Conservation (phyloP, 495 filamentous ascomycete genomes). For the Neurospora africana region DNA sequence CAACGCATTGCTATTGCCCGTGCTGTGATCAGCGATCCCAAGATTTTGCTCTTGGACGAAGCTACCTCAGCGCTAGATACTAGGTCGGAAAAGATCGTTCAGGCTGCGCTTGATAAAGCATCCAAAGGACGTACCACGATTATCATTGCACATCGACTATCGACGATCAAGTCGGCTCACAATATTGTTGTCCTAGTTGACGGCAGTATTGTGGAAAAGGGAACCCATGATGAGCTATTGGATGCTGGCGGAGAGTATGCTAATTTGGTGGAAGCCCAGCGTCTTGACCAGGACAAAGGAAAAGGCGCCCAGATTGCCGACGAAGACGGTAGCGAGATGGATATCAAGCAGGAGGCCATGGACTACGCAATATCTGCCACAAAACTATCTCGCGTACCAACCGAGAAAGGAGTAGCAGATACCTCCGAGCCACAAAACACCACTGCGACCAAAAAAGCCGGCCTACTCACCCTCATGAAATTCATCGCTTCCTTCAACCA, state of each 20-base stretch:
- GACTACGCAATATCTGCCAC: not conserved
- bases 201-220: not conserved
- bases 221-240: not conserved
- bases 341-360: not conserved
- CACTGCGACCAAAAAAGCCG: not conserved
- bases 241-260: not conserved
- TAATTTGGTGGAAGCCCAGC: not conserved
- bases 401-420: not conserved
- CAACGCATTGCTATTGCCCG: conserved; percentile 38
- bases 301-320: not conserved
- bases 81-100: conserved; percentile 79
- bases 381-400: not conserved
- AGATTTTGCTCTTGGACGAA: conserved; percentile 82
- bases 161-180: not conserved
- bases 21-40: conserved; percentile 77
- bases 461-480: not conserved
- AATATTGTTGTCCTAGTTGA: not conserved
- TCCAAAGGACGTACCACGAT: conserved; percentile 25
- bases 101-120: conserved; percentile 75
- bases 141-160: not conserved
- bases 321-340: not conserved
- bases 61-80: conserved; percentile 85
- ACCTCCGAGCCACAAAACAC: not conserved
- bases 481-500: not conserved
- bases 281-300: not conserved